These are phyloP conservation scores for Pisolithus tinctorius DNA, from an alignment of 768 basidiomycete species.

Conservation along the genomic window DNA sequence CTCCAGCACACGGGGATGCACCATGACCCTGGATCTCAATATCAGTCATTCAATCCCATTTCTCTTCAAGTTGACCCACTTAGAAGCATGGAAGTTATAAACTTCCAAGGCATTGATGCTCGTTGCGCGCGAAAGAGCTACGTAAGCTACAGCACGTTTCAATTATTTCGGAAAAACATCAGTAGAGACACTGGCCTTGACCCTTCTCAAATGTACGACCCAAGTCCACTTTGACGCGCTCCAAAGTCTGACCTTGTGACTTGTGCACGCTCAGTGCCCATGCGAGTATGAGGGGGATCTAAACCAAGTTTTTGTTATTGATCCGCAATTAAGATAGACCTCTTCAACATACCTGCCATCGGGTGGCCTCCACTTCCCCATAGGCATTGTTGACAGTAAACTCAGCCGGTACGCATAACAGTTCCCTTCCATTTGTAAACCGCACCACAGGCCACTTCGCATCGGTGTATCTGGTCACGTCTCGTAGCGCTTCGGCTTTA, in stretches of 20 bases:
- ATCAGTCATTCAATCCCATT: neutral
- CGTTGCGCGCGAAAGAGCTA: conserved; percentile 69
- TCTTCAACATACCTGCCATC: conserved; percentile 42
- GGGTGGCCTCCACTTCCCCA: conserved; percentile 52
- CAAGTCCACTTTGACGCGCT: conserved; percentile 78
- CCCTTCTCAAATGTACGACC: conserved; percentile 72
- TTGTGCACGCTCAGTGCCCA: conserved; percentile 90
- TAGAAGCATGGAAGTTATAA: conserved; percentile 51
- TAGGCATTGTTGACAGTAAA: conserved; percentile 60
- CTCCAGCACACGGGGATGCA: conserved; percentile 54
- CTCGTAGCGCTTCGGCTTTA: conserved; percentile 15
- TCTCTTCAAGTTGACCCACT: conserved; percentile 31
- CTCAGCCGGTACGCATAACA: conserved; percentile 47
- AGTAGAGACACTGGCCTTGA: conserved; percentile 42
- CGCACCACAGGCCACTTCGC: conserved; percentile 55
- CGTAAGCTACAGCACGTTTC: conserved; percentile 42
- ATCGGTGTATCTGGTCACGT: conserved; percentile 14
- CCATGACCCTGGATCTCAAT: conserved; percentile 43
- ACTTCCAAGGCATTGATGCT: conserved; percentile 61
- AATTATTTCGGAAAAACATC: neutral
- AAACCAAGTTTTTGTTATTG: neutral
- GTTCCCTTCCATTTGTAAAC: conserved; percentile 42
- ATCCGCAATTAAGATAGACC: neutral
- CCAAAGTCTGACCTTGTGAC: conserved; percentile 84
- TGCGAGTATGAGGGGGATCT: conserved; percentile 63